A percentile compares a stretch with the other conserved stretches of the same genome.
Conservation (phyloP, 192 early-diverging fungal species). For the Coemansia sp. region DNA sequence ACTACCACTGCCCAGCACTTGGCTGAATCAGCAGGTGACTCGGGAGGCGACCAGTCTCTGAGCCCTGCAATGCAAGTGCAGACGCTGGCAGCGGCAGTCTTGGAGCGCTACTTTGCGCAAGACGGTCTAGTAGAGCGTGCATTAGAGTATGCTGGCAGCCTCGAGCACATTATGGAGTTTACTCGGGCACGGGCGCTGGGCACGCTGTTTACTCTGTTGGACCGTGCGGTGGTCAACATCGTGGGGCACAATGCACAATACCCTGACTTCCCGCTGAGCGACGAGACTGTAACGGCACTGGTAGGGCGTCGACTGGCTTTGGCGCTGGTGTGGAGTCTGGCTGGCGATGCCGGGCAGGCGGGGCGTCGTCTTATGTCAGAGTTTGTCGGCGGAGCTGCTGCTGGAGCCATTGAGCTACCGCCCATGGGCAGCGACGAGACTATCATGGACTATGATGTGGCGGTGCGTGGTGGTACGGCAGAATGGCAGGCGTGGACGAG, state of each 20-base stretch:
- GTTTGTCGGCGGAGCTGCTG: constrained; percentile 72
- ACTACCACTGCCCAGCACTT: background rate
- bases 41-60: constrained; percentile 57
- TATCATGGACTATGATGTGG: constrained; percentile 91
- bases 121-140: constrained; percentile 77
- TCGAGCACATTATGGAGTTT: constrained; percentile 99
- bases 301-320: constrained; percentile 80
- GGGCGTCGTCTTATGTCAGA: constrained; percentile 74
- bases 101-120: constrained; percentile 69
- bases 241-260: constrained; percentile 91
- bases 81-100: constrained; percentile 68
- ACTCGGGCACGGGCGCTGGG: constrained; percentile 78
- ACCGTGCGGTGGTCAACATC: constrained; percentile 79
- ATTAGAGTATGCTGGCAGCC: constrained; percentile 63
- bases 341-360: constrained; percentile 82
- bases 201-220: constrained; percentile 90
- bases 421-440: constrained; percentile 32
- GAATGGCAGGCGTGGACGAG: constrained; percentile 91
- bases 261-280: constrained; percentile 88
- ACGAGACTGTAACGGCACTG: constrained; percentile 75
- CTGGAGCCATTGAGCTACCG: constrained; percentile 58
- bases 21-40: constrained; percentile 29
- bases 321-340: constrained; percentile 91
- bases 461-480: constrained; percentile 59
- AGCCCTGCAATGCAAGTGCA: constrained; percentile 74